Conservation (phyloP, 2,329 filamentous ascomycete species). For the Colletotrichum siamense region DNA sequence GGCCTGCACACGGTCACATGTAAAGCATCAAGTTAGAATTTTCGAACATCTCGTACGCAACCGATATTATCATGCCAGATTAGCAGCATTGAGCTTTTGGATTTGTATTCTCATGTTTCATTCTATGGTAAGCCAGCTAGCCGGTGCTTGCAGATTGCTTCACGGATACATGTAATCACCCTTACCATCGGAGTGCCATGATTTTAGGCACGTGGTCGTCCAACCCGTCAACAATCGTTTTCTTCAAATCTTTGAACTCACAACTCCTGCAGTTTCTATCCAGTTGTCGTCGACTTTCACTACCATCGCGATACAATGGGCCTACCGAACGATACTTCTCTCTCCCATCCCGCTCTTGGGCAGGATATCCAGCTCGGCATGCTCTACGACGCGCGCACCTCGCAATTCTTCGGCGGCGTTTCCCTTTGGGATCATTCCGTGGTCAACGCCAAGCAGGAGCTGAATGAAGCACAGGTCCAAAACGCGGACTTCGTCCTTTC, state of each 20-base stretch:
- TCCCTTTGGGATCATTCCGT: not conserved
- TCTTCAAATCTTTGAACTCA: not conserved
- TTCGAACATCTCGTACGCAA: not conserved
- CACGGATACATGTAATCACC: no score
- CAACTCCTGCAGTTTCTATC: accelerated
- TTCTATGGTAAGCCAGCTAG: no score
- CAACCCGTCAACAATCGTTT: not conserved
- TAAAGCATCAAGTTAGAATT: not conserved
- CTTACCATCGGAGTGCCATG: not conserved
- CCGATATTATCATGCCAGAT: not conserved
- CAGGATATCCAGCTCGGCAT: not conserved
- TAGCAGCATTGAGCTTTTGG: not conserved
- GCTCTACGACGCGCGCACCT: not conserved
- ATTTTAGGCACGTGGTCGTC: not conserved
- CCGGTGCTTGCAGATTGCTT: not conserved
- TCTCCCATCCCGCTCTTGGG: not conserved
- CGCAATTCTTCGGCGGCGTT: not conserved
- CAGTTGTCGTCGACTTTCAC: no score
- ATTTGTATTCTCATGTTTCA: not conserved
- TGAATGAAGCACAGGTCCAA: not conserved
- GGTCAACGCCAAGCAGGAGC: not conserved
- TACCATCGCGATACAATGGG: not conserved
- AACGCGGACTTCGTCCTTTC: not conserved
- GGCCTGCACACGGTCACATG: not conserved
- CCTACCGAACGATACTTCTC: not conserved